These are phyloP conservation scores for Penicillium sp. DNA, from an alignment of 2,329 filamentous ascomycete genomes.

Conservation along the genomic window DNA sequence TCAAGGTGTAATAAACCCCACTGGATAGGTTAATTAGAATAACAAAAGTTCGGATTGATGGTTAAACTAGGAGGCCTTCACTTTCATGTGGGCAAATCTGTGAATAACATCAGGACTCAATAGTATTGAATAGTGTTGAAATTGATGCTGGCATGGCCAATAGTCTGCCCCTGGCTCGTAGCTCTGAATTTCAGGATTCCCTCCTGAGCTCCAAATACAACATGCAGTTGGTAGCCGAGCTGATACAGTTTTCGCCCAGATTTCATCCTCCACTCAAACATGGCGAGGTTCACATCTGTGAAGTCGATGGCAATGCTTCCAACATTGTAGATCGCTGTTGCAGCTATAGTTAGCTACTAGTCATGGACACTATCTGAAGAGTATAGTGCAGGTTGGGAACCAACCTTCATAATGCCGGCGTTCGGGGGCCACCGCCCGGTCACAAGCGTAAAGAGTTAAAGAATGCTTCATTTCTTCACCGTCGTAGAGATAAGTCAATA, in stretches of 20 bases:
- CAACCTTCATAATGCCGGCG: neutral
- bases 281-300: neutral
- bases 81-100: no score
- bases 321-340: neutral
- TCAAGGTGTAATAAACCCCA: no score
- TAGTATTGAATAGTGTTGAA: conserved; percentile 7
- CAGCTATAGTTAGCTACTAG: no score
- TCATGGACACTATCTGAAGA: neutral
- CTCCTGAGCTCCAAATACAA: conserved; percentile 10
- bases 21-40: no score
- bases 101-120: neutral
- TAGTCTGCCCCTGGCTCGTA: neutral
- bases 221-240: neutral
- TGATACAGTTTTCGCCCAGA: neutral
- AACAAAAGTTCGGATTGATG: no score
- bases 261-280: neutral
- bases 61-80: no score
- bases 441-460: neutral
- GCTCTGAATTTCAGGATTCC: conserved; percentile 15
- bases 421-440: neutral
- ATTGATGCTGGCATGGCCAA: conserved; percentile 10
- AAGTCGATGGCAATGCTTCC: conserved; percentile 5
- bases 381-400: neutral
- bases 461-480: neutral
- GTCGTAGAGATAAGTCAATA: neutral